Evolutionary conservation across 352 stramenopile genomes (phyloP).

Genomic region (Pythium dissotocum): DNA sequence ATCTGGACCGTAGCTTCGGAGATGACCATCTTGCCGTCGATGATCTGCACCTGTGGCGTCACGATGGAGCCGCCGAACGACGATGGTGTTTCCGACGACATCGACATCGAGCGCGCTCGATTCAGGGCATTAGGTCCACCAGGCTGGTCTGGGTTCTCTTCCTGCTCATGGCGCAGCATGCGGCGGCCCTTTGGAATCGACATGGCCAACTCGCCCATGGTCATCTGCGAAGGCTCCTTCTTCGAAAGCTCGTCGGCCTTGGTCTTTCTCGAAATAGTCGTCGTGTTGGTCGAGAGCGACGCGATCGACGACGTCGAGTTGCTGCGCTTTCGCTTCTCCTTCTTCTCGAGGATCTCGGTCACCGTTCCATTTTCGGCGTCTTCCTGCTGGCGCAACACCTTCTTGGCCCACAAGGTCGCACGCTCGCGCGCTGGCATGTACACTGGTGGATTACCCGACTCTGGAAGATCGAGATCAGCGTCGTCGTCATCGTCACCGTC

Average conservation of each 20-base stretch:
- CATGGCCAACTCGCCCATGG: constrained; percentile 79
- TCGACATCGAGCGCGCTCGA: constrained; percentile 54
- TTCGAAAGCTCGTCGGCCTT: constrained; percentile 62
- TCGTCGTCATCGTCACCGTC: constrained; percentile 34
- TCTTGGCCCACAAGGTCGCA: constrained; percentile 74
- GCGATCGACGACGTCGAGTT: constrained; percentile 50
- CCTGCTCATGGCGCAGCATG: constrained; percentile 60
- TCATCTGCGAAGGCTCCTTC: constrained; percentile 83
- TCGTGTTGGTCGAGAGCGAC: constrained; percentile 35
- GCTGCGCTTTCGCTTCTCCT: constrained; percentile 51
- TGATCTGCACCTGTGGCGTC: constrained; percentile 78
- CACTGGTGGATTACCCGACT: constrained; percentile 34
- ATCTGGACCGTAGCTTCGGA: constrained; percentile 69
- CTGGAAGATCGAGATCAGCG: constrained; percentile 48
- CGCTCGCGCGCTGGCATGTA: constrained; percentile 73
- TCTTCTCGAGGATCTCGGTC: constrained; percentile 36
- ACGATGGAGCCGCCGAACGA: constrained; percentile 66
- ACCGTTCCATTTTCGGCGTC: constrained; percentile 31
- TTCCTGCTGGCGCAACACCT: constrained; percentile 51
- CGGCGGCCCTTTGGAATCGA: constrained; percentile 67
- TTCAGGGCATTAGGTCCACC: constrained; percentile 37
- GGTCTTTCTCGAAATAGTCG: constrained; percentile 29
- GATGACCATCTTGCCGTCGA: constrained; percentile 87
- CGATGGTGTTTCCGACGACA: constrained; percentile 63
- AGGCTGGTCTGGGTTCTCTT: constrained; percentile 49